A percentile compares a stretch with the other conserved stretches of the same genome.
Evolutionary conservation across 495 filamentous ascomycete genomes (phyloP).

Genomic region (Durotheca rogersii): DNA sequence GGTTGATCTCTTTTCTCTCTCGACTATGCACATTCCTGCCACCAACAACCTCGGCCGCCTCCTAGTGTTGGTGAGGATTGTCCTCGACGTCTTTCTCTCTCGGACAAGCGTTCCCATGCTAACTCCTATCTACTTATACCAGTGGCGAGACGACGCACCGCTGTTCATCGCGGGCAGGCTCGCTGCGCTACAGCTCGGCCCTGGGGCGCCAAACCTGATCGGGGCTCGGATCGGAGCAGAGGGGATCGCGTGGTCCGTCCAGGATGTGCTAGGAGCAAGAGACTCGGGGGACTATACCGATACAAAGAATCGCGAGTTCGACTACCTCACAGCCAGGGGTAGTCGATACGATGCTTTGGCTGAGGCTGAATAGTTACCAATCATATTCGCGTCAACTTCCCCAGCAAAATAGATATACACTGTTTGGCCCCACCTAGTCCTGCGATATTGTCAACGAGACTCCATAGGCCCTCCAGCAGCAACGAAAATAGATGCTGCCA

Average conservation of each 20-base stretch:
- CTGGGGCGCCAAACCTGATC: constrained; percentile 62
- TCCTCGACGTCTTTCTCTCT: too few relatives aligned
- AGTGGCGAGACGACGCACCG: constrained; percentile 61
- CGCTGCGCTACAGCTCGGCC: constrained; percentile 59
- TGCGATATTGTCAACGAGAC: too few relatives aligned
- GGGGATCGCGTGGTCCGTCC: constrained; percentile 60
- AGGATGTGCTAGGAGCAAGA: constrained; percentile 44
- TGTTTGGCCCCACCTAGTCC: too few relatives aligned
- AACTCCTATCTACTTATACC: constrained; percentile 36
- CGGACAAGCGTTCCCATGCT: constrained; percentile 1
- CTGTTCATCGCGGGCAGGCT: constrained; percentile 62
- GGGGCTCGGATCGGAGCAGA: constrained; percentile 64
- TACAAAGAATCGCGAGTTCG: constrained; percentile 27
- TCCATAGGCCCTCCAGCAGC: too few relatives aligned
- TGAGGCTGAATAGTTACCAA: constrained; percentile 4
- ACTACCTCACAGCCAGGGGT: constrained; percentile 34
- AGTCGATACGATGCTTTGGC: constrained; percentile 30
- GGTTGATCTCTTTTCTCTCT: neutral
- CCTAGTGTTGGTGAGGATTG: too few relatives aligned
- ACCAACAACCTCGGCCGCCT: too few relatives aligned
- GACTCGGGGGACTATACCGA: constrained; percentile 24
- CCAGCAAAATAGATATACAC: too few relatives aligned
- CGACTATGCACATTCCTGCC: too few relatives aligned
- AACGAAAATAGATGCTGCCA: too few relatives aligned
- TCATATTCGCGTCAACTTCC: neutral